Evolutionary conservation across 331 rosid species (phyloP), one percentile per base, ranked within the genome.

Genomic region (Pyrus hybrid): DNA sequence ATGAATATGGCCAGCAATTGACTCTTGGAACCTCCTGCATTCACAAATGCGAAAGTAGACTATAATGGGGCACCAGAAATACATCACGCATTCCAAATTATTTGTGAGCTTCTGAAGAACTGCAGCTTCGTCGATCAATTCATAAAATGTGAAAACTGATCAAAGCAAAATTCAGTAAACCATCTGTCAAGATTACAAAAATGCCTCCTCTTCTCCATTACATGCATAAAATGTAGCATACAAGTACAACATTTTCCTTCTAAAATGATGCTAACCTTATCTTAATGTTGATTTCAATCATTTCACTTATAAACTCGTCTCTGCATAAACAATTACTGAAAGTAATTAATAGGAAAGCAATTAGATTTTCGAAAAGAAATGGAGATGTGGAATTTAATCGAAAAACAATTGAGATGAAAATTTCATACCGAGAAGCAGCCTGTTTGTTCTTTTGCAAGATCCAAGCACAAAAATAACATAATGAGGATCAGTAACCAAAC

Each of bases 21-120:
- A 60, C 71, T 83, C 85, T 32, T 86, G 97, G 77, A 87, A 90
- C 69, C 83, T 83, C 91, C 97, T 93, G 91, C 74, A 79, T 62
- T 76, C 28, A 78, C 8, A 73, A 43, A 69, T 47, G 60, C 4
- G 21, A 23, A 71, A 30, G 22, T 7, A 17, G 62, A 22, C 41
- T 9, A 70, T 20, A 8, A 72, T 11, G 60, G 65, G 26, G 47
- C 63, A 29, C 47, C 30, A 41, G 28, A 53, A 29, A 12, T 28
- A 70, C 6, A 1, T 21, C 61, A 54, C 22, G 13, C 1, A 54
- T 20, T 20, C 61, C 61, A 54, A 8, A 54, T 18, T 20, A 41
- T 41, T 3, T 41, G 47, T 41, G 47, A 41, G 11, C 47, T 41
- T 41, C 14, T 41, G 3, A 41, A 3, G 47, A 41, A 41, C 14